phyloP scores from a whole-genome alignment of 495 filamentous ascomycete genomes.

The Bryoglossum gracile region DNA sequence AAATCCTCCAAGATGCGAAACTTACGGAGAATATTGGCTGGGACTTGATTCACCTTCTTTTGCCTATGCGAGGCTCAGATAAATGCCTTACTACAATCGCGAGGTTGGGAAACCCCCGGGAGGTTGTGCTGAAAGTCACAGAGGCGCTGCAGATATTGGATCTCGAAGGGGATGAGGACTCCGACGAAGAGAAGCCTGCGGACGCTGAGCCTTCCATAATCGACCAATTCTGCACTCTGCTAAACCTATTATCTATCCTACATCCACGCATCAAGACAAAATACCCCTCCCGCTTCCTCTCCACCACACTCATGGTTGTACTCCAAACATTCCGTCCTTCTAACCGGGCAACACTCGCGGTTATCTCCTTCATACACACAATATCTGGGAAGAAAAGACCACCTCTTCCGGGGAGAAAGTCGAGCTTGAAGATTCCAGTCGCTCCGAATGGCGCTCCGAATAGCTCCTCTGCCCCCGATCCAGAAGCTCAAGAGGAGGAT shows the following conservation, averaged over 20 bases:
- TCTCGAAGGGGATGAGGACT: conserved; percentile 34
- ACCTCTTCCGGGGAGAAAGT: conserved; percentile 61
- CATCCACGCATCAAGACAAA: conserved; percentile 85
- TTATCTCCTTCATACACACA: conserved; percentile 68
- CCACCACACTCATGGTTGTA: conserved; percentile 76
- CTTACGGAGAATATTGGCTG: conserved; percentile 91
- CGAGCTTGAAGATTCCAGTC: conserved; percentile 31
- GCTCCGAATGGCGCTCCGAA: background rate
- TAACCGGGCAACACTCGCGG: conserved; percentile 61
- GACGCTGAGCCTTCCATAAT: conserved; percentile 8
- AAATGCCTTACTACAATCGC: conserved; percentile 71
- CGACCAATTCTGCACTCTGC: conserved; percentile 63
- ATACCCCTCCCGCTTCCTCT: conserved; percentile 85
- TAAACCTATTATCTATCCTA: conserved; percentile 76
- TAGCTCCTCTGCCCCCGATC: conserved; percentile 59
- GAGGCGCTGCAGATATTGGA: conserved; percentile 52
- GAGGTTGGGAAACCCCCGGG: conserved; percentile 79
- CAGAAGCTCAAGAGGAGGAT: conserved; percentile 62
- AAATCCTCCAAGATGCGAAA: conserved; percentile 71
- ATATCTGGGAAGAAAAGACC: conserved; percentile 68
- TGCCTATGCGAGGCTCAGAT: conserved; percentile 66
- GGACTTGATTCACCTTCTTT: conserved; percentile 83
- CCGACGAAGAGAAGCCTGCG: conserved; percentile 20
- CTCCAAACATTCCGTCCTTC: conserved; percentile 58
- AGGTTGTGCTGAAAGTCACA: conserved; percentile 77